phyloP scores from a whole-genome alignment of 257 asterid genomes.

The Solanum pinnatisectum region DNA sequence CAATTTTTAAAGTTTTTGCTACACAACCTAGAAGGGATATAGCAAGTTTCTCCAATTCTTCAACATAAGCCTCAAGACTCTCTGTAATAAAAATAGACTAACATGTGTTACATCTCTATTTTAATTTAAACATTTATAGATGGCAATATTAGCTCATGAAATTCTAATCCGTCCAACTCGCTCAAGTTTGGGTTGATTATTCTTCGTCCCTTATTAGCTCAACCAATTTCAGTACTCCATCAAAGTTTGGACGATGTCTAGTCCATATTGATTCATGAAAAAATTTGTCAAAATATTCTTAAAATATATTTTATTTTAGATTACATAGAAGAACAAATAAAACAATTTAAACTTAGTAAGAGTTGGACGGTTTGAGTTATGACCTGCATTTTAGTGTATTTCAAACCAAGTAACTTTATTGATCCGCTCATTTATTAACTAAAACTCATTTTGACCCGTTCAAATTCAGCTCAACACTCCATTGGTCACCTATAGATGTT shows the following conservation, averaged over 20 bases:
- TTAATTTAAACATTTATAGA: not conserved
- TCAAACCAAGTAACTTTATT: not conserved
- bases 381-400: no score
- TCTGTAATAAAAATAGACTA: conserved; percentile 19
- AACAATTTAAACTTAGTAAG: no score
- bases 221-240: not conserved
- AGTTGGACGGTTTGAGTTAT: not conserved
- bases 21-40: conserved; percentile 14
- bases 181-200: not conserved
- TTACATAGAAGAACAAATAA: not conserved
- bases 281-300: not conserved
- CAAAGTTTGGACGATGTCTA: no score
- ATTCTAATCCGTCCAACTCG: not conserved
- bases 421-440: not conserved
- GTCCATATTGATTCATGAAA: no score
- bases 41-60: conserved; percentile 30
- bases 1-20: conserved; percentile 29
- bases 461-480: no score
- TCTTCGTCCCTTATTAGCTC: not conserved
- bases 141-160: not conserved
- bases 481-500: not conserved
- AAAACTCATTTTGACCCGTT: not conserved
- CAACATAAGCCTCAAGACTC: conserved; percentile 44
- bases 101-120: not conserved
- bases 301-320: not conserved